A percentile compares a stretch with the other conserved stretches of the same genome.
These are phyloP conservation scores for Bruguiera sexangula DNA, from an alignment of 345 rosid genomes.

Conservation along the genomic window DNA sequence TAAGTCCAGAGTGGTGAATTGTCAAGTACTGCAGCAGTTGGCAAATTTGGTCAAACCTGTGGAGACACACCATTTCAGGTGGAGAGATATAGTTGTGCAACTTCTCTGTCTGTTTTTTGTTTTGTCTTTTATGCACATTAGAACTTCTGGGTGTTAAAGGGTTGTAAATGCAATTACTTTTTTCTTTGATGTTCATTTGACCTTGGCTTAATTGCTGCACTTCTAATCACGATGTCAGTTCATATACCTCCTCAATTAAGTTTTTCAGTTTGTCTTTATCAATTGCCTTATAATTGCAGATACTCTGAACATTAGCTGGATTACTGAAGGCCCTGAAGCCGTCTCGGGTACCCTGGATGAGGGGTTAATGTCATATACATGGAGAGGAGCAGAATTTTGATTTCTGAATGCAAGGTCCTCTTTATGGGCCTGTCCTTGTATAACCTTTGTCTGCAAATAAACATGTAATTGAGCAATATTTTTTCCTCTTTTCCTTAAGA, in stretches of 20 bases:
- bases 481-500: constrained; percentile 3
- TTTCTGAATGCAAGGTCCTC: constrained; percentile 8
- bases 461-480: constrained; percentile 9
- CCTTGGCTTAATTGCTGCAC: background rate
- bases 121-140: background rate
- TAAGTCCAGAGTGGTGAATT: constrained; percentile 64
- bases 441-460: constrained; percentile 13
- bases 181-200: no score
- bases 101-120: constrained; percentile 3
- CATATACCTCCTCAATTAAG: background rate
- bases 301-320: background rate
- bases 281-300: constrained; percentile 13
- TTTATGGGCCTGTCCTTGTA: constrained; percentile 8
- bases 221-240: background rate
- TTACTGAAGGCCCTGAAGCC: constrained; percentile 2
- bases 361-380: background rate
- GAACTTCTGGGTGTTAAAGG: no score
- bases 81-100: constrained; percentile 19
- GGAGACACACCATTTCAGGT: constrained; percentile 93
- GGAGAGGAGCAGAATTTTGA: constrained; percentile 20
- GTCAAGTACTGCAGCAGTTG: constrained; percentile 66
- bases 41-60: constrained; percentile 71
- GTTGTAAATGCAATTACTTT: no score
- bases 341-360: constrained; percentile 4
- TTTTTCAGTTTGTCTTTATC: background rate